Conservation (phyloP, 2,329 filamentous ascomycete genomes). For the Esteya vermicola region DNA sequence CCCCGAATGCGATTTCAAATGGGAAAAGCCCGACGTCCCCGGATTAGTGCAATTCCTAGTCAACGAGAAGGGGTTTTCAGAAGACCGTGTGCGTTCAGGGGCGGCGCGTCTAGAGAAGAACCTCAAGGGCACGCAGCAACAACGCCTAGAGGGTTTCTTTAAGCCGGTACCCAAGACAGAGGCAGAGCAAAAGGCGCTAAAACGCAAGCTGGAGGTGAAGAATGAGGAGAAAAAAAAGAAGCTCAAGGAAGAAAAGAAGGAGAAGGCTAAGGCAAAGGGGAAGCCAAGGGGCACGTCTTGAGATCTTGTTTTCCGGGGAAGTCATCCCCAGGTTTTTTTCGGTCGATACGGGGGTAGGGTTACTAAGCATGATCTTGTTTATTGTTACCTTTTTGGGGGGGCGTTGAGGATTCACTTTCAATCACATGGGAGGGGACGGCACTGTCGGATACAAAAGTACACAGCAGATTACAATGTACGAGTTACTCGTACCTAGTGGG, state of each 20-base stretch:
- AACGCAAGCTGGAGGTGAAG: conserved; percentile 90
- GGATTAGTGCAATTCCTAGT: conserved; percentile 83
- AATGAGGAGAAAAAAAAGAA: conserved; percentile 90
- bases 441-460: background rate
- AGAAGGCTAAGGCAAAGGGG: conserved; percentile 80
- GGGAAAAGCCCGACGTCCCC: conserved; percentile 85
- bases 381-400: background rate
- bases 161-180: conserved; percentile 82
- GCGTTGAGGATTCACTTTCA: background rate
- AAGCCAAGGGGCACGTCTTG: conserved; percentile 58
- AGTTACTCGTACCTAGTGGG: background rate
- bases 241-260: conserved; percentile 85
- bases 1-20: conserved; percentile 89
- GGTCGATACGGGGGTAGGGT: background rate
- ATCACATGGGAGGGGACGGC: background rate
- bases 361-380: no score
- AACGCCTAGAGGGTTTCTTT: conserved; percentile 90
- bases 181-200: conserved; percentile 68
- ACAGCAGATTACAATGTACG: background rate
- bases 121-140: conserved; percentile 80
- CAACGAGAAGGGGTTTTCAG: conserved; percentile 89
- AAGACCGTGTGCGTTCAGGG: conserved; percentile 75
- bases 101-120: conserved; percentile 76
- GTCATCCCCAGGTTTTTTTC: background rate
- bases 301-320: background rate